These are phyloP conservation scores for Fagopyrum esculentum DNA, from an alignment of 148 eudicot genomes.

Conservation along the genomic window DNA sequence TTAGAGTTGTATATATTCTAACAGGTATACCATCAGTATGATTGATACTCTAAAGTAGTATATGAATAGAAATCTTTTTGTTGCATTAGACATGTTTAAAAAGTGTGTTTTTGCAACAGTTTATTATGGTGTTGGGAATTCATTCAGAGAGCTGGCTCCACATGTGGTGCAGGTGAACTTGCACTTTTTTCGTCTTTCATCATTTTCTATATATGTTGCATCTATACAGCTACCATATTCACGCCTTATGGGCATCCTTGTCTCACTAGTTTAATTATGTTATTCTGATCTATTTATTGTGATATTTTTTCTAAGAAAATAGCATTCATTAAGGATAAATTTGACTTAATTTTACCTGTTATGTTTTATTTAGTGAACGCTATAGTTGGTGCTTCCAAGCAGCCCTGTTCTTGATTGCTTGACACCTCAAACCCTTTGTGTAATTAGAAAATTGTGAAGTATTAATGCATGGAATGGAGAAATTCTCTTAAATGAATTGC, in stretches of 20 bases:
- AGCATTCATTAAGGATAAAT: neutral
- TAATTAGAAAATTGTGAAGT: neutral
- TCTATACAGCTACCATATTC: neutral
- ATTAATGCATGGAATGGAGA: neutral
- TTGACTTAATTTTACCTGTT: neutral
- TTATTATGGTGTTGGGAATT: constrained; percentile 73
- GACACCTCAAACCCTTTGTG: neutral
- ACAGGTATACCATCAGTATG: constrained; percentile 39
- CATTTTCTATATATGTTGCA: neutral
- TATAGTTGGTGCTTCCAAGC: neutral
- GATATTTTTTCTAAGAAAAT: neutral
- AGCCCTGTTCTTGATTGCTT: neutral
- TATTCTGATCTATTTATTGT: neutral
- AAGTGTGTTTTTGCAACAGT: constrained; percentile 33
- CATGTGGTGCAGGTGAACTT: constrained; percentile 70
- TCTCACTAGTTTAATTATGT: neutral
- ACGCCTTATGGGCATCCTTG: neutral
- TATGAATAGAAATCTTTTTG: neutral
- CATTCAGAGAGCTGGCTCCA: constrained; percentile 72
- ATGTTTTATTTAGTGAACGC: neutral
- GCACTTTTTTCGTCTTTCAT: neutral
- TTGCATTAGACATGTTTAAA: constrained; percentile 3
- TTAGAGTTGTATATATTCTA: constrained; percentile 56
- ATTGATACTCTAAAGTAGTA: neutral
- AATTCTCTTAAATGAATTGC: neutral